A percentile compares a stretch with the other conserved stretches of the same genome.
Evolutionary conservation across 345 rosid species (phyloP).

Genomic region (Moringa oleifera): DNA sequence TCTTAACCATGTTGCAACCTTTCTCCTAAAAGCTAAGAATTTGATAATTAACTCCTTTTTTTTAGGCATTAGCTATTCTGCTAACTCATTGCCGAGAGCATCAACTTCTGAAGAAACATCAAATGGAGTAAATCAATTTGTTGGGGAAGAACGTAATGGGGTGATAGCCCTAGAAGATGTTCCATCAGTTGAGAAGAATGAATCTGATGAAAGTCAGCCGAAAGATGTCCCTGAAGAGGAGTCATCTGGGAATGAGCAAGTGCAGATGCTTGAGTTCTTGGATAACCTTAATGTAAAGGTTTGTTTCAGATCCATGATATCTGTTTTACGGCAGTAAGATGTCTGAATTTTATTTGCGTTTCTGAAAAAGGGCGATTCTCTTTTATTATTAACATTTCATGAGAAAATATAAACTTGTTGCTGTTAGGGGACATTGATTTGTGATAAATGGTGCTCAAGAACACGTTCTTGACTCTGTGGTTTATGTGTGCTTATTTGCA

Average conservation of each 20-base stretch:
- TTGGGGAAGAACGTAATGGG: constrained; percentile 31
- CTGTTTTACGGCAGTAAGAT: background rate
- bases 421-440: background rate
- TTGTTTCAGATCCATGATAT: background rate
- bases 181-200: constrained; percentile 22
- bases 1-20: background rate
- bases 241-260: constrained; percentile 26
- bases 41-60: background rate
- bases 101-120: constrained; percentile 43
- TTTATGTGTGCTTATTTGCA: too few relatives aligned
- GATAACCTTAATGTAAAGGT: constrained; percentile 59
- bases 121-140: constrained; percentile 28
- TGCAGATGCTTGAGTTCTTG: constrained; percentile 36
- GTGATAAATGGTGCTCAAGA: too few relatives aligned
- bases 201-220: constrained; percentile 18
- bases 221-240: constrained; percentile 27
- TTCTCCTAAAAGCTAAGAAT: background rate
- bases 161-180: constrained; percentile 26
- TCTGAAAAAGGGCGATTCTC: background rate
- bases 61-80: constrained; percentile 27
- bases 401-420: background rate
- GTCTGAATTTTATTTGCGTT: too few relatives aligned
- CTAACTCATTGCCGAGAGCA: constrained; percentile 36
- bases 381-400: background rate
- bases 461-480: too few relatives aligned